These are phyloP conservation scores for Citrullus mucosospermus DNA, from an alignment of 306 rosid genomes.

Conservation along the genomic window DNA sequence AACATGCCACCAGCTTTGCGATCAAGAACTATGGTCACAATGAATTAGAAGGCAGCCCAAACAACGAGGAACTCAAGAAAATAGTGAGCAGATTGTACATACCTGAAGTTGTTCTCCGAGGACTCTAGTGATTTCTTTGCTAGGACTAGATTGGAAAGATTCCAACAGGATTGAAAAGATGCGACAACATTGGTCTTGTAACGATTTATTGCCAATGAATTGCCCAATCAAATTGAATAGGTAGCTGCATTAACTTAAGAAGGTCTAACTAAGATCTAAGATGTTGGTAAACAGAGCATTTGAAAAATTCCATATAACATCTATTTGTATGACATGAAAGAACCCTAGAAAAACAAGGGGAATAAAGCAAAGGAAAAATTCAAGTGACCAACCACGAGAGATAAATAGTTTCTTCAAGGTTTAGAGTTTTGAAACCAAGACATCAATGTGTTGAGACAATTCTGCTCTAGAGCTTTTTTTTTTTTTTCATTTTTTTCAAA, in stretches of 20 bases:
- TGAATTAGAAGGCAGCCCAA: slow-evolving; percentile 6
- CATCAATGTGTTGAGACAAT: not conserved
- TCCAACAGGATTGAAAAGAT: slow-evolving; percentile 46
- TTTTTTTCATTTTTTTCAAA: no score
- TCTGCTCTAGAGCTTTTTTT: no score
- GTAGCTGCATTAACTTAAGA: slow-evolving; percentile 44
- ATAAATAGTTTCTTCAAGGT: not conserved
- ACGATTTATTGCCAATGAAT: slow-evolving; percentile 40
- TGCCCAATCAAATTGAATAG: slow-evolving; percentile 76
- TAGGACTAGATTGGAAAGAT: slow-evolving; percentile 23
- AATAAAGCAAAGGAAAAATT: not conserved
- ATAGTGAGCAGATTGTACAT: slow-evolving; percentile 1
- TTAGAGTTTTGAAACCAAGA: not conserved
- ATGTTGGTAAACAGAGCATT: not conserved
- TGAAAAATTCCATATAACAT: not conserved
- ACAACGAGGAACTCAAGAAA: slow-evolving; percentile 1
- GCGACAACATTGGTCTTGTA: slow-evolving; percentile 68
- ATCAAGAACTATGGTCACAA: slow-evolving; percentile 52
- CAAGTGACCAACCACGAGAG: not conserved
- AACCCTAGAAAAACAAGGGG: not conserved
- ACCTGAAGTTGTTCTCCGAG: slow-evolving; percentile 93
- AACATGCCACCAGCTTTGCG: slow-evolving; percentile 75
- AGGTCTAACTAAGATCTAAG: not conserved
- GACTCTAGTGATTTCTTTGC: slow-evolving; percentile 40
- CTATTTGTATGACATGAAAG: not conserved